Evolutionary conservation across 768 basidiomycete species (phyloP).

Genomic region (Boletus sp.): DNA sequence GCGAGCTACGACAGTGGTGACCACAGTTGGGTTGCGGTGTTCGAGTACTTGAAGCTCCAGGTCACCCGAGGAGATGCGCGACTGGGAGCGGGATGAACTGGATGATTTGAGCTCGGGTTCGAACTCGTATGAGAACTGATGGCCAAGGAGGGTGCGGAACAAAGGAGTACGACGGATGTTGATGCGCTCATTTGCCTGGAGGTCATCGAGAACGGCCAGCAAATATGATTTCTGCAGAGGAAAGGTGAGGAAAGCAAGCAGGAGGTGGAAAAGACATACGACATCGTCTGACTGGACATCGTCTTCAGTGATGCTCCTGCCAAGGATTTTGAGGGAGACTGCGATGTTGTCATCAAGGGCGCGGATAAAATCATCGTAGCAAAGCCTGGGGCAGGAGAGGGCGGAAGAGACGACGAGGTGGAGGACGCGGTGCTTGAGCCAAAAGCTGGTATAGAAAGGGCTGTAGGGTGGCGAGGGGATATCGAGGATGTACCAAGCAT

Average conservation of each 20-base stretch:
- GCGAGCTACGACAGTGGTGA: slow-evolving; percentile 46
- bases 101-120: slow-evolving; percentile 9
- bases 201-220: slow-evolving; percentile 35
- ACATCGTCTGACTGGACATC: slow-evolving; percentile 46
- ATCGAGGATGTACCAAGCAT: slow-evolving; percentile 70
- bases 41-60: slow-evolving; percentile 35
- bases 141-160: slow-evolving; percentile 34
- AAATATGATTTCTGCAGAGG: slow-evolving; percentile 44
- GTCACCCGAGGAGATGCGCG: slow-evolving; percentile 6
- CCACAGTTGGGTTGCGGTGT: slow-evolving; percentile 35
- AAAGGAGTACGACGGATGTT: slow-evolving; percentile 39
- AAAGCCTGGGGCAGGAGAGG: slow-evolving; percentile 33
- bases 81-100: slow-evolving; percentile 18
- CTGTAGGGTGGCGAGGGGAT: slow-evolving; percentile 45
- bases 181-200: slow-evolving; percentile 33
- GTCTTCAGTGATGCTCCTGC: slow-evolving; percentile 38
- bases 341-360: slow-evolving; percentile 34
- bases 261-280: slow-evolving; percentile 34
- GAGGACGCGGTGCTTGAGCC: slow-evolving; percentile 47
- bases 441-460: slow-evolving; percentile 45
- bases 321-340: slow-evolving; percentile 37
- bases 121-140: slow-evolving; percentile 22
- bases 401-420: slow-evolving; percentile 44
- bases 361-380: slow-evolving; percentile 39
- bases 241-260: not conserved